A percentile compares a stretch with the other conserved stretches of the same genome.
These are phyloP conservation scores for Guyanaporus albipodus DNA, from an alignment of 768 basidiomycete species.

Conservation along the genomic window DNA sequence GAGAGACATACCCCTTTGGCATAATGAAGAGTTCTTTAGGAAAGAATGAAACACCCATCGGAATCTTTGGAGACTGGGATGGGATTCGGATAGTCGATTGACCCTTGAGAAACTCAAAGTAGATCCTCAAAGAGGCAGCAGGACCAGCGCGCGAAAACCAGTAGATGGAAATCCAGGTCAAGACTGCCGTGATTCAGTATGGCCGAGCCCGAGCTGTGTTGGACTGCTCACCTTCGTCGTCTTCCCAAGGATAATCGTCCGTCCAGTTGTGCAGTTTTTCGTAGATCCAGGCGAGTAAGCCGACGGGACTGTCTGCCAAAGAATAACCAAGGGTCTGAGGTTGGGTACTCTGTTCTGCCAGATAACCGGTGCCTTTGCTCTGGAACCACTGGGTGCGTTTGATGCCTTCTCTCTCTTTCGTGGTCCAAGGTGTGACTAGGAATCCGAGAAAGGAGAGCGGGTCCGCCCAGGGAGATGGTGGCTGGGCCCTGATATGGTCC, in stretches of 20 bases:
- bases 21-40: conserved; percentile 42
- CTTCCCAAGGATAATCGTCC: conserved; percentile 51
- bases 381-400: conserved; percentile 17
- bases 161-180: conserved; percentile 57
- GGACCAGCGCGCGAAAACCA: conserved; percentile 57
- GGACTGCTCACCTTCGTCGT: conserved; percentile 55
- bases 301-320: conserved; percentile 55
- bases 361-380: conserved; percentile 29
- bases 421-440: conserved; percentile 26
- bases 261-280: conserved; percentile 46
- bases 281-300: conserved; percentile 49
- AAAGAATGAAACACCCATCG: conserved; percentile 47
- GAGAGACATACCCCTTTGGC: conserved; percentile 35
- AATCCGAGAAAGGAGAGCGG: conserved; percentile 28
- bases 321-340: conserved; percentile 52
- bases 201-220: conserved; percentile 7
- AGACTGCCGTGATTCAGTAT: conserved; percentile 32
- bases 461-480: conserved; percentile 26
- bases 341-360: conserved; percentile 33
- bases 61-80: conserved; percentile 25
- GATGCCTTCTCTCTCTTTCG: conserved; percentile 23
- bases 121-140: conserved; percentile 52
- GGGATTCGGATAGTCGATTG: neutral
- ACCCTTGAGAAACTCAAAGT: conserved; percentile 43
- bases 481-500: conserved; percentile 15